Evolutionary conservation across 768 basidiomycete genomes (phyloP).

Genomic region (Rhodotorula kratochvilovae): DNA sequence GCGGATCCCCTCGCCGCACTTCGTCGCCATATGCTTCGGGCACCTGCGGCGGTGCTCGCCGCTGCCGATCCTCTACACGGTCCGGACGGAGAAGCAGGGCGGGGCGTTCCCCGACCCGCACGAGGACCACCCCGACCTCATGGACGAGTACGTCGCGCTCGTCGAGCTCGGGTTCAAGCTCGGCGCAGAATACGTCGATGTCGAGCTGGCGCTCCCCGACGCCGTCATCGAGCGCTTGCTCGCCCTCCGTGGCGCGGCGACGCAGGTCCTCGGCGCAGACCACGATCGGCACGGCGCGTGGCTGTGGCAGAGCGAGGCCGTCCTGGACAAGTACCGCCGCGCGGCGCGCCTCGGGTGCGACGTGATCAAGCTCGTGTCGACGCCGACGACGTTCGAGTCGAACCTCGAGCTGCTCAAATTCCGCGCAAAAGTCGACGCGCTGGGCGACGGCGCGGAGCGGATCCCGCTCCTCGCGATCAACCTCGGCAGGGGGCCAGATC

Average conservation of each 20-base stretch:
- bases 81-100: constrained; percentile 78
- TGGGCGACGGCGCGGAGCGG: constrained; percentile 32
- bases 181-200: constrained; percentile 85
- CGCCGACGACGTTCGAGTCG: constrained; percentile 65
- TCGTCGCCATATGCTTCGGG: constrained; percentile 73
- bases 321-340: constrained; percentile 65
- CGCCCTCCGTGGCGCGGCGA: constrained; percentile 62
- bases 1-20: constrained; percentile 47
- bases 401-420: constrained; percentile 75
- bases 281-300: constrained; percentile 85
- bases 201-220: constrained; percentile 73
- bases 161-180: constrained; percentile 70
- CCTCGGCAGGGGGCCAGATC: constrained; percentile 54
- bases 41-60: constrained; percentile 67
- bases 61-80: constrained; percentile 85
- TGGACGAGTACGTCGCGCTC: constrained; percentile 66
- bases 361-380: constrained; percentile 85
- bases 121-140: constrained; percentile 60
- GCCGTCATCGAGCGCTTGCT: constrained; percentile 63
- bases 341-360: constrained; percentile 66
- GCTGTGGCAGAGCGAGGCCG: constrained; percentile 67
- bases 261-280: constrained; percentile 81
- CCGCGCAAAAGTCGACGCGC: constrained; percentile 50
- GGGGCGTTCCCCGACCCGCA: constrained; percentile 79
- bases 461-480: constrained; percentile 56